These are phyloP conservation scores for Elongisporangium prolatum DNA, from an alignment of 352 stramenopile species.

Conservation along the genomic window DNA sequence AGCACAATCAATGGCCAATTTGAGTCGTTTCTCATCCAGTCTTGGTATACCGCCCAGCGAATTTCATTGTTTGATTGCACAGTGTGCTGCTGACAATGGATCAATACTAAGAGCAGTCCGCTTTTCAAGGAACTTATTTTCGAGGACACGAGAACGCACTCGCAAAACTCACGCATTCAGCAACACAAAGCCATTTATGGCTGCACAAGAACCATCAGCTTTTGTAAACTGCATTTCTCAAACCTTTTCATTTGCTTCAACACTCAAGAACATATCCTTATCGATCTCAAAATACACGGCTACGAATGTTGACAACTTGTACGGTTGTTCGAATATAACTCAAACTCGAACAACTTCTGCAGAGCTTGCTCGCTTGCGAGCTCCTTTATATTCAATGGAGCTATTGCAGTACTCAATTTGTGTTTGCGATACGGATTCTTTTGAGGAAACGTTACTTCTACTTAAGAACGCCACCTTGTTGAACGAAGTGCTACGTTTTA, in stretches of 20 bases:
- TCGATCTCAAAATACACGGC: conserved; percentile 57
- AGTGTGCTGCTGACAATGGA: conserved; percentile 33
- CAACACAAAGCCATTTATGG: background rate
- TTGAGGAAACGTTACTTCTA: conserved; percentile 60
- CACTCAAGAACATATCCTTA: conserved; percentile 49
- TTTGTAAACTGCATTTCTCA: background rate
- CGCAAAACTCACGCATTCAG: background rate
- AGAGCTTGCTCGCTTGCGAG: conserved; percentile 37
- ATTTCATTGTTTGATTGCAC: conserved; percentile 40
- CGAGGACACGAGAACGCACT: conserved; percentile 10
- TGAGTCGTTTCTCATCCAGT: conserved; percentile 45
- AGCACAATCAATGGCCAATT: conserved; percentile 31
- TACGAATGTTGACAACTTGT: conserved; percentile 49
- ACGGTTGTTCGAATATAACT: conserved; percentile 17
- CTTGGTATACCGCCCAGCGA: conserved; percentile 31
- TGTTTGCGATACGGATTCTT: conserved; percentile 41
- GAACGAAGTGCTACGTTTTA: conserved; percentile 46
- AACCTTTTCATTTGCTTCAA: conserved; percentile 7
- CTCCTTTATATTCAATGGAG: conserved; percentile 53
- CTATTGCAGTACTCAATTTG: conserved; percentile 59
- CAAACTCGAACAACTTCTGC: conserved; percentile 8
- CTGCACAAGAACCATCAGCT: background rate
- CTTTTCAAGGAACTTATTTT: conserved; percentile 56
- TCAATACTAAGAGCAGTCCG: conserved; percentile 45
- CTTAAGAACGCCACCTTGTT: conserved; percentile 50